phyloP scores from a whole-genome alignment of 1,139 yeast genomes.

The Entelexis paramagnoliae region DNA sequence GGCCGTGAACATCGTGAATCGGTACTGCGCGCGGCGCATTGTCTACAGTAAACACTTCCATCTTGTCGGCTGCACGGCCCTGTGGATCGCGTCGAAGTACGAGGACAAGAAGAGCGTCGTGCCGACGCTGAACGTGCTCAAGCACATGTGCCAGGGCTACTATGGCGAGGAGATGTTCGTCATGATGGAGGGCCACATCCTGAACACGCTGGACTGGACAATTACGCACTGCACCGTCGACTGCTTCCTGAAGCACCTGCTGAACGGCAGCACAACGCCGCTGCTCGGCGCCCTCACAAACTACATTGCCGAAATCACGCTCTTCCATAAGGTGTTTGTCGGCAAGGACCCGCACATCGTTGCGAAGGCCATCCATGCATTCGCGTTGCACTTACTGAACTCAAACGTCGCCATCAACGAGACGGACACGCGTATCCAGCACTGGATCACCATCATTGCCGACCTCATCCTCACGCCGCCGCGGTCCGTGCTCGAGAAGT shows the following conservation, averaged over 20 bases:
- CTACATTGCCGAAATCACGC: conserved; percentile 66
- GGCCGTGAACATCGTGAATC: conserved; percentile 73
- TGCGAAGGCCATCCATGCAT: conserved; percentile 57
- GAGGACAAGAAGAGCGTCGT: conserved; percentile 84
- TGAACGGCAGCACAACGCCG: conserved; percentile 22
- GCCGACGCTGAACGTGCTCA: conserved; percentile 69
- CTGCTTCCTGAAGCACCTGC: conserved; percentile 30
- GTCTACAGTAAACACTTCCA: conserved; percentile 90
- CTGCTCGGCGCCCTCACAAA: conserved; percentile 36
- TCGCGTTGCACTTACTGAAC: conserved; percentile 57
- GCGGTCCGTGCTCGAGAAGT: conserved; percentile 33
- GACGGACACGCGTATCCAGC: conserved; percentile 26
- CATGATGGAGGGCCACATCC: conserved; percentile 91
- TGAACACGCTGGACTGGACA: conserved; percentile 81
- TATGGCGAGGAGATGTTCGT: conserved; percentile 87
- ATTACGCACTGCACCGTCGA: conserved; percentile 48
- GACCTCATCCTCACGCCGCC: conserved; percentile 32
- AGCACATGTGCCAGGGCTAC: conserved; percentile 74
- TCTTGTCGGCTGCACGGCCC: conserved; percentile 82
- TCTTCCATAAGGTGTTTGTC: conserved; percentile 61
- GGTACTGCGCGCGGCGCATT: conserved; percentile 84
- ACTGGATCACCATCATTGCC: conserved; percentile 27
- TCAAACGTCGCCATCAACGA: conserved; percentile 22
- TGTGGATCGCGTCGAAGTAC: conserved; percentile 93
- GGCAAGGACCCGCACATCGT: conserved; percentile 51